A percentile compares a stretch with the other conserved stretches of the same genome.
Conservation (phyloP, 2,329 filamentous ascomycete species). For the Diaporthe helianthi region DNA sequence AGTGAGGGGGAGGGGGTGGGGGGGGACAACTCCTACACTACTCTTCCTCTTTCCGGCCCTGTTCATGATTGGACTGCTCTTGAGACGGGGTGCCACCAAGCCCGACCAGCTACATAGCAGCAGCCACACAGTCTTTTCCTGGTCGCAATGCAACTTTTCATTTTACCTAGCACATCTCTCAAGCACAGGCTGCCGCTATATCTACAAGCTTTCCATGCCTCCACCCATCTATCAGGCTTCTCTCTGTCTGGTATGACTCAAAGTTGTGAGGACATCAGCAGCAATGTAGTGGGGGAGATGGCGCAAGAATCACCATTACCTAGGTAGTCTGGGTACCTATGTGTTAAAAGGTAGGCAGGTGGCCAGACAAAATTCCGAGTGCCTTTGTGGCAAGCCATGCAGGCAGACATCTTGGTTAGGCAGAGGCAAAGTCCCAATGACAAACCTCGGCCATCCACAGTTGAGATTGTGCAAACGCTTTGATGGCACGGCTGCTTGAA, state of each 20-base stretch:
- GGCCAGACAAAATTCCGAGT: neutral
- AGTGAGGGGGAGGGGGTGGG: slow-evolving; percentile 10
- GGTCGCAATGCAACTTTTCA: slow-evolving; percentile 4
- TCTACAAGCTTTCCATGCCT: neutral
- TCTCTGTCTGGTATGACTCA: slow-evolving; percentile 9
- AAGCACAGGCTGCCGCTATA: neutral
- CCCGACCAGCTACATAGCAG: slow-evolving; percentile 1
- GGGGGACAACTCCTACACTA: slow-evolving; percentile 1
- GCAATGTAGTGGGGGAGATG: no score
- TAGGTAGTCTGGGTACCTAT: no score
- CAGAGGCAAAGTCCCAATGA: neutral
- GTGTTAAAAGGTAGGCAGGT: neutral
- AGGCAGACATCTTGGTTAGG: slow-evolving; percentile 9
- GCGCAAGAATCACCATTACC: neutral
- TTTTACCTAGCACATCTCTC: neutral
- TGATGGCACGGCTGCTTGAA: slow-evolving; percentile 4
- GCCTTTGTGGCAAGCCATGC: slow-evolving; percentile 6
- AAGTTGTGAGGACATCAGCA: slow-evolving; percentile 2
- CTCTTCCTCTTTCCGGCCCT: slow-evolving; percentile 1
- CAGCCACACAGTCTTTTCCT: neutral
- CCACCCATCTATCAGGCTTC: neutral
- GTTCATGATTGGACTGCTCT: slow-evolving; percentile 11
- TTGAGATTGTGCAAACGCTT: slow-evolving; percentile 2
- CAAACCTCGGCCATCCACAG: neutral
- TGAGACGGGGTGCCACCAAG: slow-evolving; percentile 22